phyloP scores from a whole-genome alignment of 768 basidiomycete genomes.

The Solioccasus polychromus region DNA sequence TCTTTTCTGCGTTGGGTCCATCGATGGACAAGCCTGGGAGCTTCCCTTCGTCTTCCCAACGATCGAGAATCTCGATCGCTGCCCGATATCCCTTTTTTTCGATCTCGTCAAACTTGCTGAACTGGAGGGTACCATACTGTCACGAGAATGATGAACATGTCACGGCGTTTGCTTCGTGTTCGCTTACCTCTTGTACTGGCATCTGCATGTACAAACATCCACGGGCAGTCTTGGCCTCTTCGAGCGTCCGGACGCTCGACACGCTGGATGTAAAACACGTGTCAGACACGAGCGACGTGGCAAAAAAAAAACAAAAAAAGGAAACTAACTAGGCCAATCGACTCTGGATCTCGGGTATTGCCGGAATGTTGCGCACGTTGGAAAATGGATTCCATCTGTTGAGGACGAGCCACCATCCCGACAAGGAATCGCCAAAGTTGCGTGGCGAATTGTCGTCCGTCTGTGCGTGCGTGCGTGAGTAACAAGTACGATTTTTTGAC shows the following conservation, averaged over 20 bases:
- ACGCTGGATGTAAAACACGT: slow-evolving; percentile 51
- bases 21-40: slow-evolving; percentile 76
- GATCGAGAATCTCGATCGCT: slow-evolving; percentile 64
- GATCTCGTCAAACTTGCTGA: slow-evolving; percentile 86
- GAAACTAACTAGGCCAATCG: slow-evolving; percentile 86
- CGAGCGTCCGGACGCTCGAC: slow-evolving; percentile 90
- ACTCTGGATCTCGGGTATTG: slow-evolving; percentile 91
- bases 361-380: slow-evolving; percentile 69
- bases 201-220: slow-evolving; percentile 91
- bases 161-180: neutral
- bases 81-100: slow-evolving; percentile 77
- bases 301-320: neutral
- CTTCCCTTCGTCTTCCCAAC: slow-evolving; percentile 79
- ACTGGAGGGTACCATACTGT: slow-evolving; percentile 90
- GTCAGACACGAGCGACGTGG: slow-evolving; percentile 4
- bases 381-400: slow-evolving; percentile 95
- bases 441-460: slow-evolving; percentile 95
- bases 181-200: slow-evolving; percentile 85
- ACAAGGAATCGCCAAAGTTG: slow-evolving; percentile 91
- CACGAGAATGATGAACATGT: neutral
- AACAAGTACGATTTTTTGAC: too few species aligned
- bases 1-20: slow-evolving; percentile 43
- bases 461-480: slow-evolving; percentile 32
- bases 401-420: slow-evolving; percentile 93
- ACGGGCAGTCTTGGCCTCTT: slow-evolving; percentile 89